Percentiles rank a stretch among this genome's conserved stretches.
These are phyloP conservation scores for Porosira glacialis DNA, from an alignment of 352 stramenopile genomes.

Conservation along the genomic window DNA sequence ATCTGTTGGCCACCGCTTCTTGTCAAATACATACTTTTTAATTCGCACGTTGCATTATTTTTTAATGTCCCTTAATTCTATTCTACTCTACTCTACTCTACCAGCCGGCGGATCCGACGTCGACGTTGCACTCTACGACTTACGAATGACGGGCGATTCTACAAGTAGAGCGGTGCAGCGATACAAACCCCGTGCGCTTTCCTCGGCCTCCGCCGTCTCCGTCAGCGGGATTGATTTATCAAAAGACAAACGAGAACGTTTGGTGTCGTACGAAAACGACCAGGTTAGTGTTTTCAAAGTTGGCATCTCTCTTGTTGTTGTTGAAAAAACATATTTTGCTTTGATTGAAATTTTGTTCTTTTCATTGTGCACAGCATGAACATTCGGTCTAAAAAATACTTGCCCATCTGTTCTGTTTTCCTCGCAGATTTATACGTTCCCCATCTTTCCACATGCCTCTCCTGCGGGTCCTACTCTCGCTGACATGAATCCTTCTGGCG, in stretches of 20 bases:
- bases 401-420: too few species aligned
- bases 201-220: slow-evolving; percentile 38
- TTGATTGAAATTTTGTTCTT: too few species aligned
- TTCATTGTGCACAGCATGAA: too few species aligned
- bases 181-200: slow-evolving; percentile 55
- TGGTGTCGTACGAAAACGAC: slow-evolving; percentile 79
- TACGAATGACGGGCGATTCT: slow-evolving; percentile 56
- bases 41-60: too few species aligned
- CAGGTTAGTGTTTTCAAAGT: too few species aligned
- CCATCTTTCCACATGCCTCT: slow-evolving; percentile 17
- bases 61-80: too few species aligned
- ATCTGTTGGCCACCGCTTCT: too few species aligned
- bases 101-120: slow-evolving; percentile 57
- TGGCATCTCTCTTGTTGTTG: too few species aligned
- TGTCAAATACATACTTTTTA: too few species aligned
- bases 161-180: slow-evolving; percentile 50
- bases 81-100: too few species aligned
- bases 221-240: slow-evolving; percentile 76
- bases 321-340: too few species aligned
- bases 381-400: too few species aligned
- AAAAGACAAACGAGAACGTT: slow-evolving; percentile 61
- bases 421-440: slow-evolving; percentile 69
- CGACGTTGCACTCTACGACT: slow-evolving; percentile 67
- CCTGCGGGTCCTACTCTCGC: slow-evolving; percentile 1
- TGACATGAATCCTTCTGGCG: slow-evolving; percentile 29